These are phyloP conservation scores for Saccharomyces hybrid DNA, from an alignment of 1,139 yeast genomes.

Conservation along the genomic window DNA sequence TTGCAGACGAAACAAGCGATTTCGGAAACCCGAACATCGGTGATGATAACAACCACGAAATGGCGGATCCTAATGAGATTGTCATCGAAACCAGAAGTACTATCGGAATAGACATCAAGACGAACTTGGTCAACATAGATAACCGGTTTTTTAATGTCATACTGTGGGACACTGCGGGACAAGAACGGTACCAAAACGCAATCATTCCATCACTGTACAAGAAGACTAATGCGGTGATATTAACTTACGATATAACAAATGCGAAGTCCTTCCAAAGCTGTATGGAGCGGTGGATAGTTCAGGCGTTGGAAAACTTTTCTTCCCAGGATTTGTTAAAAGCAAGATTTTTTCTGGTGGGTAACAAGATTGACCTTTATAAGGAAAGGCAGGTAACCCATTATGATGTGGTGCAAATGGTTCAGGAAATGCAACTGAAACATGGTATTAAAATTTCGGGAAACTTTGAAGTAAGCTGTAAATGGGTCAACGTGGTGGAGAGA, in stretches of 20 bases:
- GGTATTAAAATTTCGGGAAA: constrained; percentile 27
- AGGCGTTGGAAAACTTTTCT: constrained; percentile 33
- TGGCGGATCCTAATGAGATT: constrained; percentile 18
- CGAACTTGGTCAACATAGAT: constrained; percentile 54
- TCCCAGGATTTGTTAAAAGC: constrained; percentile 23
- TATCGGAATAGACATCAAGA: constrained; percentile 58
- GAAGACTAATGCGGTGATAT: constrained; percentile 55
- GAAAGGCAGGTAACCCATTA: constrained; percentile 29
- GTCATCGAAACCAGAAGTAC: constrained; percentile 37
- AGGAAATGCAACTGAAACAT: constrained; percentile 17
- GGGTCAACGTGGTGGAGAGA: constrained; percentile 28
- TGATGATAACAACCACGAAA: neutral
- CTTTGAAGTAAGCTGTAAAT: constrained; percentile 32
- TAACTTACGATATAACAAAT: constrained; percentile 56
- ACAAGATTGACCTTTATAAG: constrained; percentile 35
- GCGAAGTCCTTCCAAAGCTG: constrained; percentile 46
- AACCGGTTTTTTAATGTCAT: constrained; percentile 48
- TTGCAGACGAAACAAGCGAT: neutral
- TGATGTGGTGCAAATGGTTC: constrained; percentile 23
- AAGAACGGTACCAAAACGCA: constrained; percentile 49
- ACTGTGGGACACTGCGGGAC: constrained; percentile 59
- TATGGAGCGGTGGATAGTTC: constrained; percentile 39
- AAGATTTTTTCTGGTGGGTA: constrained; percentile 38
- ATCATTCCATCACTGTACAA: constrained; percentile 55
- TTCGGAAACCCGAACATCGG: neutral